These are phyloP conservation scores for Litchi chinensis DNA, from an alignment of 345 rosid species.

Conservation along the genomic window DNA sequence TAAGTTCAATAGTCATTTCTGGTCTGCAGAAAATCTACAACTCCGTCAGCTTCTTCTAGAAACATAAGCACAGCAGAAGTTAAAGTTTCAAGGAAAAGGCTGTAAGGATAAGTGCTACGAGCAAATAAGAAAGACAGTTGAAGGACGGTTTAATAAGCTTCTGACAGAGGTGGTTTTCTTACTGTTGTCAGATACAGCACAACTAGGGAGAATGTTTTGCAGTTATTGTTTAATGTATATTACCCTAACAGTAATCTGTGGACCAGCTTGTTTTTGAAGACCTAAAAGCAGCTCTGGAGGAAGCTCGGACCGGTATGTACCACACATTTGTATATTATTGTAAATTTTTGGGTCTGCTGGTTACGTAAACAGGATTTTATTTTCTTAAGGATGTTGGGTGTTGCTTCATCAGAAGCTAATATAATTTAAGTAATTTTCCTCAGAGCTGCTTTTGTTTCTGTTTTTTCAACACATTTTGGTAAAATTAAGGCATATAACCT, in stretches of 20 bases:
- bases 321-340: constrained; percentile 14
- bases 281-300: constrained; percentile 95
- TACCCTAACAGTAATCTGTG: constrained; percentile 34
- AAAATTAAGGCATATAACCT: neutral
- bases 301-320: constrained; percentile 79
- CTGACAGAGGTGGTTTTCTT: constrained; percentile 58
- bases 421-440: neutral
- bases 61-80: constrained; percentile 68
- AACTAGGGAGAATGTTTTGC: constrained; percentile 5
- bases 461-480: neutral
- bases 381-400: neutral
- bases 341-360: neutral
- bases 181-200: constrained; percentile 1
- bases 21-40: constrained; percentile 63
- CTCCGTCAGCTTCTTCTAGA: constrained; percentile 56
- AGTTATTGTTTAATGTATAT: constrained; percentile 20
- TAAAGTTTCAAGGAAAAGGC: constrained; percentile 88
- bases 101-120: constrained; percentile 98
- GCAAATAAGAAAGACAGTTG: constrained; percentile 85
- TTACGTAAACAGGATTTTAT: neutral
- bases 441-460: neutral
- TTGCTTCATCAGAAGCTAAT: neutral
- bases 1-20: constrained; percentile 18
- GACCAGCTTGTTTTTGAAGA: constrained; percentile 86
- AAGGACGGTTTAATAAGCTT: constrained; percentile 81